Evolutionary conservation across 306 rosid genomes (phyloP), one percentile per base, ranked within the genome.

Genomic region (Dalbergia cochinchinensis): DNA sequence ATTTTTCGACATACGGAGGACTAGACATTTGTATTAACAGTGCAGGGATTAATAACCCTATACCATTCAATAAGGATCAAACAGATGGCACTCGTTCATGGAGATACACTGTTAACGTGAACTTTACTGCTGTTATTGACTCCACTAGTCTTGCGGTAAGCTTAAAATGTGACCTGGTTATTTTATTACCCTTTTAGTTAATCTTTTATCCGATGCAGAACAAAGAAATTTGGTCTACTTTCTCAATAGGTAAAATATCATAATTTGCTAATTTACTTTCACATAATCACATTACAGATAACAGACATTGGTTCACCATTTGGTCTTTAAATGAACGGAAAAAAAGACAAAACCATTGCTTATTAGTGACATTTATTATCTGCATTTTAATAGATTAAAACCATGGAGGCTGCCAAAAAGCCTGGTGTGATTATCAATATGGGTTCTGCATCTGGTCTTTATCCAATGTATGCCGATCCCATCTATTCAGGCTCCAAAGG

Each of bases 361-460:
- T 51, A 64, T 42, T 19, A 66, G 44, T 84, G 72, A 51, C 31
- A 73, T 58, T 85, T 63, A 51, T 68, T 66, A 79, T 31, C 44
- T 70, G 18, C 71, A 62, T 76, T 86, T 68, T 45, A 89, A 80
- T 86, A 95, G 98, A 92, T 90, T 73, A 89, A 82, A 83, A 78
- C 76, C 80, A 91, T 95, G 99, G 77, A 86, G 84, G 87, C 92
- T 73, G 57, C 83, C 53, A 63, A 87, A 87, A 90, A 77, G 82
- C 92, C 96, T 64, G 99, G 98, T 20, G 97, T 82, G 59, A 92
- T 95, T 71, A 84, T 95, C 90, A 95, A 92, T 86, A 10, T 95
- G 88, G 99, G 97, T 61, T 95, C 99, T 76, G 84, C 96, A 77
- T 81, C 98, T 0, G 99, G 96, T 86, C 98, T 95, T 80, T 95